Evolutionary conservation across 805 yeast species (phyloP), one percentile per base, ranked within the genome.

Genomic region (Candida nemodendra): DNA sequence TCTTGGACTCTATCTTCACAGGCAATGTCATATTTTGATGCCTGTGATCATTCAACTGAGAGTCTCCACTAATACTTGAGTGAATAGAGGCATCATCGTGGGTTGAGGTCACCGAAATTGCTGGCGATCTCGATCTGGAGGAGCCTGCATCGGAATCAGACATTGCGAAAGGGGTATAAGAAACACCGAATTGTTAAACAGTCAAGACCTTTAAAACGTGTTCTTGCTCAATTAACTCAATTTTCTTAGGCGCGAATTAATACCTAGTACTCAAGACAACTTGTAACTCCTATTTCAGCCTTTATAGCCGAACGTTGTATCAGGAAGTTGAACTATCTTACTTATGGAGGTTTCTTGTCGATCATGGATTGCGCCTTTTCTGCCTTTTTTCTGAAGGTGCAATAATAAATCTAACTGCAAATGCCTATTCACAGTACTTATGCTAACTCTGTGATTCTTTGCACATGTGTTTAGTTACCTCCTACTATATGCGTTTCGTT

Each of bases 21-120:
- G 66, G 68, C 12, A 62, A 45, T 4, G 64, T 57, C 50, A 56
- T 40, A 29, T 41, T 50, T 36, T 63, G 68, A 25, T 62, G 40
- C 41, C 68, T 54, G 35, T 63, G 68, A 35, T 63, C 69, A 38
- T 64, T 59, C 33, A 64, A 42, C 19, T 49, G 51, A 5, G 64
- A 57, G 32, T 62, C 67, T 18, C 59, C 67, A 39, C 65, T 61
- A 27, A 64, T 60, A 16, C 56, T 51, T 13, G 68, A 63, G 28
- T 60, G 63, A 17, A 57, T 43, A 0, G 64, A 59, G 16, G 53
- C 51, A 27, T 47, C 62, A 24, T 60, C 64, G 18, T 54, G 47
- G n/a, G 60, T 45, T 2, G 64, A 59, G 12, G 51, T 53, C 14
- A 50, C 51, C 5, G 61, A 52, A 27, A 51, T 52, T 3, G 52